These are phyloP conservation scores for Epichloe brachyelytri DNA, from an alignment of 2,329 filamentous ascomycete species.

Conservation along the genomic window DNA sequence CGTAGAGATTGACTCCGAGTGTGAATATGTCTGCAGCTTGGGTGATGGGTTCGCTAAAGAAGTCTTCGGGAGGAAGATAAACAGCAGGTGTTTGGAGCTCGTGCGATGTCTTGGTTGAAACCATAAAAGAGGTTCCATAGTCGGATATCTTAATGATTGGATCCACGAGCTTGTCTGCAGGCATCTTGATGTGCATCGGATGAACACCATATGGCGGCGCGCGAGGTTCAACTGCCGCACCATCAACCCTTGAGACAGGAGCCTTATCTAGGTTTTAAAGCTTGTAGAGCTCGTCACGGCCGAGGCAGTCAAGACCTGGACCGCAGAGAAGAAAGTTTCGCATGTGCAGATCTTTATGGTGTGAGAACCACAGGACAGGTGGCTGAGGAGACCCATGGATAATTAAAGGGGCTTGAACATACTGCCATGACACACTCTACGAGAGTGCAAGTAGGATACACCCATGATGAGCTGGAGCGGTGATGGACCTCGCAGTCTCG, in stretches of 20 bases:
- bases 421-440: constrained; percentile 4
- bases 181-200: constrained; percentile 8
- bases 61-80: constrained; percentile 12
- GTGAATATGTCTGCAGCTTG: constrained; percentile 13
- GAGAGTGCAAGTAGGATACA: constrained; percentile 14
- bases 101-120: constrained; percentile 5
- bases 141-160: constrained; percentile 7
- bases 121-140: constrained; percentile 13
- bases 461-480: constrained; percentile 13
- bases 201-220: constrained; percentile 11
- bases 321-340: constrained; percentile 15
- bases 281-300: constrained; percentile 6
- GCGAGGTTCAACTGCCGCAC: constrained; percentile 7
- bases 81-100: constrained; percentile 10
- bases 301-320: background rate
- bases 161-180: constrained; percentile 5
- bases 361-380: background rate
- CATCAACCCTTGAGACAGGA: constrained; percentile 8
- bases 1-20: constrained; percentile 12
- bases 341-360: constrained; percentile 12
- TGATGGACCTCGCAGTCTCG: constrained; percentile 5
- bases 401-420: background rate
- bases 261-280: constrained; percentile 7
- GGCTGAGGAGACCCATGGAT: background rate
- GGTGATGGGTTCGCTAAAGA: constrained; percentile 12